Evolutionary conservation across 805 yeast genomes (phyloP).

Genomic region (Metschnikowia santaceciliae): DNA sequence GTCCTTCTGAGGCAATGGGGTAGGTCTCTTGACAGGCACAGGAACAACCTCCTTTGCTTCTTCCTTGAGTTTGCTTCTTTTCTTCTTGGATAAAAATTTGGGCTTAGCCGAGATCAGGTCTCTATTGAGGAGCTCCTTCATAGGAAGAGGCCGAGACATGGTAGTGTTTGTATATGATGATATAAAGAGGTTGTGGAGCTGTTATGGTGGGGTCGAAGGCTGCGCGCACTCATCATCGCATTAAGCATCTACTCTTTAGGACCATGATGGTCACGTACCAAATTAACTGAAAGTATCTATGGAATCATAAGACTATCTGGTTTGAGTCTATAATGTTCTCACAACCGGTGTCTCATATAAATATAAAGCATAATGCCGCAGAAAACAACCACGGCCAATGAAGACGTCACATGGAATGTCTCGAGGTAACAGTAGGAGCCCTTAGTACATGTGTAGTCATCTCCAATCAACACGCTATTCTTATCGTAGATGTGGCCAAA

Average conservation of each 20-base stretch:
- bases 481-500: slow-evolving; percentile 30
- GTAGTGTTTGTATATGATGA: not conserved
- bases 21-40: not conserved
- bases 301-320: not conserved
- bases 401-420: slow-evolving; percentile 26
- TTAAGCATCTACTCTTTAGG: not conserved
- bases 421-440: slow-evolving; percentile 28
- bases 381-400: slow-evolving; percentile 20
- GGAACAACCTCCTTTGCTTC: not conserved
- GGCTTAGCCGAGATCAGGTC: slow-evolving; percentile 10
- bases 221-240: not conserved
- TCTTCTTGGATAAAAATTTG: slow-evolving; percentile 14
- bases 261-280: too few relatives aligned
- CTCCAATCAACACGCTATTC: slow-evolving; percentile 20
- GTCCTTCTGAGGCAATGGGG: not conserved
- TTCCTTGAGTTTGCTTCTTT: slow-evolving; percentile 4
- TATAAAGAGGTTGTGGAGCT: too few relatives aligned
- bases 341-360: slow-evolving; percentile 1
- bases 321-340: not conserved
- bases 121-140: slow-evolving; percentile 15
- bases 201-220: not conserved
- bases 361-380: slow-evolving; percentile 14
- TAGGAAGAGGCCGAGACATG: slow-evolving; percentile 17
- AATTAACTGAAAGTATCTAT: too few relatives aligned
- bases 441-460: slow-evolving; percentile 18